Base-by-base conservation (phyloP, 2,329 filamentous ascomycete species). In the Drechslerella dactyloides region DNA sequence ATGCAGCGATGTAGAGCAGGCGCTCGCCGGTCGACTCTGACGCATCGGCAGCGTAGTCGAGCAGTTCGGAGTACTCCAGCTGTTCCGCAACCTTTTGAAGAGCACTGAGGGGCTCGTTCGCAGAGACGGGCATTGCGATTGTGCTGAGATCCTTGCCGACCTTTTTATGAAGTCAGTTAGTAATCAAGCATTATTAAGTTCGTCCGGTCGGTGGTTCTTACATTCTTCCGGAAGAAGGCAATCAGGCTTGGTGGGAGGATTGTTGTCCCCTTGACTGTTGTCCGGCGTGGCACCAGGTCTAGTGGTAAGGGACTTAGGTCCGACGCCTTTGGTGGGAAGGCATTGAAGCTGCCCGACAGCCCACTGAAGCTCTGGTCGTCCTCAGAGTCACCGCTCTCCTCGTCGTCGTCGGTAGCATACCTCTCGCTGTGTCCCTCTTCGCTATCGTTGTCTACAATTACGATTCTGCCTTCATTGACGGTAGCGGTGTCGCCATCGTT, bases 91-190 rank as follows among this genome's bases (percentile, higher is more conserved):
- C 85, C 72, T 93, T 89, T 79, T 99, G 94, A 3, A 97, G 83
- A 10, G 96, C 82, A 0, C 93, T 97, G 1, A 88, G 86, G 0
- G 94, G 94, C 78, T 99, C 94, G 79, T 99, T 99, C 23, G 93
- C 89, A 2, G 93, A 96, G 0, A 97, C 94, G 0, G 94, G 94
- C 93, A 97, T 97, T 53, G 91, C 93, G 75, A 99, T 96, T 1
- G 92, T 96, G 70, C 91, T 96, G 54, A 99, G 83, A 80, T 99
- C 94, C 80, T 99, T 99, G 78, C 94, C 94, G 8, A 66, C 59
- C 59, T 61, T 15, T 50, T 53, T 46, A 21, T 24, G 17, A 24
- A 1, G n/a, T 30, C 1, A 23, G 44, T 48, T 48, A 48, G 44
- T 23, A 11, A 48, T 48, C 44, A 21, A 48, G 3, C 44, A 5